Conservation (phyloP, 495 filamentous ascomycete genomes). For the Penicillium ucsense region DNA sequence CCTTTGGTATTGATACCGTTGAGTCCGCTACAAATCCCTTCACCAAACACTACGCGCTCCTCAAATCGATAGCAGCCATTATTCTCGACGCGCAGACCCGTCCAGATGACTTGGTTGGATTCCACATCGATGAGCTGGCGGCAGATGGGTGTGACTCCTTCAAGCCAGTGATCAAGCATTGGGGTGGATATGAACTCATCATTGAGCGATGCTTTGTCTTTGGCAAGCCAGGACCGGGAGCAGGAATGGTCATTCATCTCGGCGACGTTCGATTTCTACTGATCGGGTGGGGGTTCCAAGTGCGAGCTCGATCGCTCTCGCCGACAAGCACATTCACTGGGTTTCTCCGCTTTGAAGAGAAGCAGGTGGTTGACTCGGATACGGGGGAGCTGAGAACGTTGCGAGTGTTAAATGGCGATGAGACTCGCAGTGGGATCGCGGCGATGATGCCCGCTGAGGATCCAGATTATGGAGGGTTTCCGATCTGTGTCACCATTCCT, state of each 20-base stretch:
- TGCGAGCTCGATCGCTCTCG: conserved; percentile 17
- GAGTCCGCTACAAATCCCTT: conserved; percentile 24
- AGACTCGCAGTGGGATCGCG: conserved; percentile 36
- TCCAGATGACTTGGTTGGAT: conserved; percentile 28
- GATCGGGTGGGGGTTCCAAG: conserved; percentile 40
- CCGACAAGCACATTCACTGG: conserved; percentile 31
- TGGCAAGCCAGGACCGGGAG: conserved; percentile 30
- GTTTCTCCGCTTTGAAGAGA: conserved; percentile 34
- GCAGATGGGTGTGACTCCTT: conserved; percentile 14
- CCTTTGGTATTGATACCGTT: conserved; percentile 40
- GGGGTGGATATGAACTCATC: conserved; percentile 22
- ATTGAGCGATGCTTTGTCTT: conserved; percentile 41
- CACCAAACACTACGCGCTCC: conserved; percentile 30
- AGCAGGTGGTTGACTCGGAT: conserved; percentile 22
- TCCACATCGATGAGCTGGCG: conserved; percentile 37
- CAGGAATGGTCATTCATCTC: conserved; percentile 37
- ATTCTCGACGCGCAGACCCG: conserved; percentile 32
- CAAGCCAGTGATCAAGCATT: conserved; percentile 11
- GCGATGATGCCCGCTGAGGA: conserved; percentile 41
- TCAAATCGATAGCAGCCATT: conserved; percentile 21
- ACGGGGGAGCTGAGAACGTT: conserved; percentile 26
- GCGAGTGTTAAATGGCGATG: conserved; percentile 38
- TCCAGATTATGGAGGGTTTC: conserved; percentile 42
- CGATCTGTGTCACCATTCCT: conserved; percentile 40
- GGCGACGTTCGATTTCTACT: conserved; percentile 31